A percentile compares a stretch with the other conserved stretches of the same genome.
phyloP scores from a whole-genome alignment of 805 yeast species.

The Teunomyces funiuensis region DNA sequence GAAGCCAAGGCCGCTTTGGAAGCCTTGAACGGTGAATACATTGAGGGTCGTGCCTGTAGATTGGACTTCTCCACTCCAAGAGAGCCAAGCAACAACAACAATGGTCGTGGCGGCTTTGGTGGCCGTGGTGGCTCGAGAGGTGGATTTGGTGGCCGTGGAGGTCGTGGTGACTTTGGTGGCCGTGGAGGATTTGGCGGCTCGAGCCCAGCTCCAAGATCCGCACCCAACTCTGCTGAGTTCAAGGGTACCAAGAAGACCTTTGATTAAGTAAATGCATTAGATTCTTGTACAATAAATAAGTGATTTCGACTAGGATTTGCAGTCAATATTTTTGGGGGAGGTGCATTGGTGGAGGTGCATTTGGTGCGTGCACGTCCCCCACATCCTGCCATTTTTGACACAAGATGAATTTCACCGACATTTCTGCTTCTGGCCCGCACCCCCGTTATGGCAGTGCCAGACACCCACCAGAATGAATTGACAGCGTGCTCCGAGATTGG shows the following conservation, averaged over 20 bases:
- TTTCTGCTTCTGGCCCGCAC: too few species aligned
- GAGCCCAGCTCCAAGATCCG: slow-evolving; percentile 27
- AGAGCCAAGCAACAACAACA: slow-evolving; percentile 41
- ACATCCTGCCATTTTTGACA: background rate
- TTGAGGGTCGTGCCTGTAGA: slow-evolving; percentile 92
- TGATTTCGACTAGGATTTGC: background rate
- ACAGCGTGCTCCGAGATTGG: too few species aligned
- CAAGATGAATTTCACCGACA: too few species aligned
- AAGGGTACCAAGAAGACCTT: slow-evolving; percentile 83
- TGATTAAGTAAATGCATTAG: slow-evolving; percentile 45
- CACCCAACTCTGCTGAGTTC: slow-evolving; percentile 55
- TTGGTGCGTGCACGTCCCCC: too few species aligned
- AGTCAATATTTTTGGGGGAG: too few species aligned
- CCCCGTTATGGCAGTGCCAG: too few species aligned
- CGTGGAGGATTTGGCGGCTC: slow-evolving; percentile 35
- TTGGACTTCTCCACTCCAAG: slow-evolving; percentile 93
- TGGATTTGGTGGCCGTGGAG: slow-evolving; percentile 19
- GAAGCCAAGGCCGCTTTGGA: slow-evolving; percentile 89
- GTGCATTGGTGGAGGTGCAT: too few species aligned
- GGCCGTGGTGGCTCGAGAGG: slow-evolving; percentile 32
- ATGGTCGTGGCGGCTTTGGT: slow-evolving; percentile 30
- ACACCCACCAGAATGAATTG: too few species aligned
- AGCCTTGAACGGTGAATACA: slow-evolving; percentile 82
- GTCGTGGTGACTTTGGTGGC: slow-evolving; percentile 19
- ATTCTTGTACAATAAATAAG: slow-evolving; percentile 1